phyloP scores from a whole-genome alignment of 441 rosid genomes.

The Syzygium syzygioides region DNA sequence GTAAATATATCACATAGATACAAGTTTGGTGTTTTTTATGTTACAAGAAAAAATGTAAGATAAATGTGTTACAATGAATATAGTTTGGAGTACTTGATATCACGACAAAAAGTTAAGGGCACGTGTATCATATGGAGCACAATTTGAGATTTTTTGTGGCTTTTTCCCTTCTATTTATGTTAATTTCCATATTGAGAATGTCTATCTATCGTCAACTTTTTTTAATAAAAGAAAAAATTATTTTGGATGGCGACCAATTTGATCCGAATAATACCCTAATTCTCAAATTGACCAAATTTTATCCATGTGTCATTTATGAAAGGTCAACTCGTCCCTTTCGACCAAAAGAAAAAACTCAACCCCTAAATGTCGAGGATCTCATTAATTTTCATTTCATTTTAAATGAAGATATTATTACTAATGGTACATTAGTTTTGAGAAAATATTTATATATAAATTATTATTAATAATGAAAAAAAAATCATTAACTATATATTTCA shows the following conservation, averaged over 20 bases:
- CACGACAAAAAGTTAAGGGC: no score
- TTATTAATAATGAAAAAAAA: background rate
- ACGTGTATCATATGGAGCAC: no score
- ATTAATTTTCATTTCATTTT: background rate
- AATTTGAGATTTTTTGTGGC: no score
- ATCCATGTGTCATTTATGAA: background rate
- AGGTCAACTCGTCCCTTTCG: background rate
- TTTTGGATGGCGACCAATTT: background rate
- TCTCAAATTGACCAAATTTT: background rate
- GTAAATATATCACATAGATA: no score
- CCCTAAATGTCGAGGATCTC: background rate
- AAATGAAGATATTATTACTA: background rate
- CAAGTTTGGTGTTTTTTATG: no score
- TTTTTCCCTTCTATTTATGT: no score
- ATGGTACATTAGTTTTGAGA: fast-evolving
- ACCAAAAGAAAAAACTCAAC: background rate
- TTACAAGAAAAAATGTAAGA: no score
- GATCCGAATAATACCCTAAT: background rate
- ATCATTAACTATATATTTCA: background rate
- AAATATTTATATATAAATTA: background rate
- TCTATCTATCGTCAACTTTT: background rate
- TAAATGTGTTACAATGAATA: no score
- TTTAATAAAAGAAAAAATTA: background rate
- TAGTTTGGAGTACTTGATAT: no score
- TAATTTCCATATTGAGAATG: no score